phyloP scores from a whole-genome alignment of 2,329 filamentous ascomycete genomes.

The Daldinia sp. region DNA sequence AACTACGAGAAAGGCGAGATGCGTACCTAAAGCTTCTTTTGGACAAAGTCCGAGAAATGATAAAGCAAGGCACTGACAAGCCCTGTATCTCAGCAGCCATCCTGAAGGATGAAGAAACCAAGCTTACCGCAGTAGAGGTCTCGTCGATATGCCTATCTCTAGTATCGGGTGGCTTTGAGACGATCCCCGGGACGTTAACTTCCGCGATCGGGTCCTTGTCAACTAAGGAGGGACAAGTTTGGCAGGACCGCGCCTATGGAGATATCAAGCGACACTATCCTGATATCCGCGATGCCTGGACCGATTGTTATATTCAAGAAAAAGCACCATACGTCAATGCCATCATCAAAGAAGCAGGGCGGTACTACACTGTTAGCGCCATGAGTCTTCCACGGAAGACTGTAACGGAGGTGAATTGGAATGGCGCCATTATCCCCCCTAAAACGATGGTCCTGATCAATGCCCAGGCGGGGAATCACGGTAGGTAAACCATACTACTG shows the following conservation, averaged over 20 bases:
- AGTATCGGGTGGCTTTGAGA: slow-evolving; percentile 63
- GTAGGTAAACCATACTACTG: slow-evolving; percentile 41
- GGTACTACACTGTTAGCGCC: slow-evolving; percentile 62
- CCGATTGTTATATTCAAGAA: slow-evolving; percentile 53
- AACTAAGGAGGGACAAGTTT: slow-evolving; percentile 57
- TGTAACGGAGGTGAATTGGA: slow-evolving; percentile 58
- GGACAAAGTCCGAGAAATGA: slow-evolving; percentile 60
- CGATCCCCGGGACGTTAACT: slow-evolving; percentile 62
- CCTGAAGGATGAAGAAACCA: slow-evolving; percentile 62
- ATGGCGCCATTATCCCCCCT: slow-evolving; percentile 58
- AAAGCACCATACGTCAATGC: slow-evolving; percentile 57
- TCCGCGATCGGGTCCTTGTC: slow-evolving; percentile 59
- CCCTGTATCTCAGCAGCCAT: slow-evolving; percentile 63
- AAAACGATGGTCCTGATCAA: slow-evolving; percentile 65
- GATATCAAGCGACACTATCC: slow-evolving; percentile 60
- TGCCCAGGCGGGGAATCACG: slow-evolving; percentile 63
- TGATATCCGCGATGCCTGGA: slow-evolving; percentile 57
- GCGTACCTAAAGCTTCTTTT: slow-evolving; percentile 59
- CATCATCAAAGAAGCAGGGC: slow-evolving; percentile 60
- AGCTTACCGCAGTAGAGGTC: slow-evolving; percentile 61
- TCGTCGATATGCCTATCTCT: slow-evolving; percentile 61
- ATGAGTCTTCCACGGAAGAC: slow-evolving; percentile 63
- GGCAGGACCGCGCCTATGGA: slow-evolving; percentile 60
- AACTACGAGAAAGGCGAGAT: slow-evolving; percentile 57
- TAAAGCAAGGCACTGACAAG: slow-evolving; percentile 59